Base-by-base conservation (phyloP, 306 rosid genomes). In the Cucurbita moschata region DNA sequence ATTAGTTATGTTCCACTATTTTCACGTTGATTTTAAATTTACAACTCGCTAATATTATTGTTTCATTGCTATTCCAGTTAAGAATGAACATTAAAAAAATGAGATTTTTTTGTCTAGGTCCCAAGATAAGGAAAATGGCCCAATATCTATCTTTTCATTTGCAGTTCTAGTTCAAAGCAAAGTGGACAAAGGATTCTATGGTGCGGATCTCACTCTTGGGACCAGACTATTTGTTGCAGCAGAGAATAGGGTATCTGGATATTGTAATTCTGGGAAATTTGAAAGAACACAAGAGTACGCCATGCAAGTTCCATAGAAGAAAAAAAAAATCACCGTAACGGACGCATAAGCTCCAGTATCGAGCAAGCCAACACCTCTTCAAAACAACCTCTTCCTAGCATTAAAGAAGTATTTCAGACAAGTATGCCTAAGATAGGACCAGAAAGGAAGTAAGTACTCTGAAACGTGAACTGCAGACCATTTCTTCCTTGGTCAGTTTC, bases 311-410 rank as follows among this genome's bases (percentile, higher is more conserved):
- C 58, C 42, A 71, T 51, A 82, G 62, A 59, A n/a, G 35, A 68
- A 6, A 49, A 64, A 77, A 58, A 77, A 58, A 18, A 53, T 77
- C 87, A 94, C 99, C 99, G 65, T 85, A 82, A 21, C 14, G 81
- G 75, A 86, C 84, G 57, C 97, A 91, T 79, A 94, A 83, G 72
- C 82, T 82, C 99, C 99, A 89, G 78, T 94, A 94, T 58, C 87
- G 90, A 79, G 99, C 92, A 60, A 94, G 92, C 99, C 97, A 94
- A 54, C 96, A 94, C 89, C 99, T 91, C 95, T 91, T 94, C 74
- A 94, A 76, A 87, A 62, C 87, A 66, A 94, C 89, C 77, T 94
- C 99, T 81, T 94, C 99, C 99, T 94, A 76, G 61, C 81, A 83
- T 77, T 43, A 72, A 63, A 80, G 77, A 62, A 62, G 50, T 73